A percentile compares a stretch with the other conserved stretches of the same genome.
Evolutionary conservation across 495 filamentous ascomycete species (phyloP).

Genomic region (Antarctomyces pellizariae): DNA sequence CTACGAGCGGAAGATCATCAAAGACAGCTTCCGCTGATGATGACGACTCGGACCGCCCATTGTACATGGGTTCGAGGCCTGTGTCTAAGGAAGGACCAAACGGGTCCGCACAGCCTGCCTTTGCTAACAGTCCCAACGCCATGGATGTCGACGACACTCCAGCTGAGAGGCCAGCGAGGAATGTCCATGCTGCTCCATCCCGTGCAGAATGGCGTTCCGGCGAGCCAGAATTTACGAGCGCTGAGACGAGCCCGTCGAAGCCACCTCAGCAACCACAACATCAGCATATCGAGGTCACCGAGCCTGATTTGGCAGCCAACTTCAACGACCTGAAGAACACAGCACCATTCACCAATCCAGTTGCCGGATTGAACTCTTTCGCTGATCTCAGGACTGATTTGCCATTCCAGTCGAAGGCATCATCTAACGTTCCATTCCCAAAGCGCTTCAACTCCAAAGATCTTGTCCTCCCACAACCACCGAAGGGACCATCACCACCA

Average conservation of each 20-base stretch:
- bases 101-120: conserved; percentile 3
- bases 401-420: conserved; percentile 46
- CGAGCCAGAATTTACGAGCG: conserved; percentile 7
- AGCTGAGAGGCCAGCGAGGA: conserved; percentile 15
- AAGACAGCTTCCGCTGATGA: conserved; percentile 24
- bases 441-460: conserved; percentile 12
- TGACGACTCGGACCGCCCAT: conserved; percentile 14
- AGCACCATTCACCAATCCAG: conserved; percentile 33
- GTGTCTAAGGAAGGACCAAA: conserved; percentile 1
- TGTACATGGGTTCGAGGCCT: conserved; percentile 1
- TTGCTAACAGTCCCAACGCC: conserved; percentile 19
- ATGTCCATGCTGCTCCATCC: conserved; percentile 22
- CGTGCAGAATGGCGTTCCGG: conserved; percentile 26
- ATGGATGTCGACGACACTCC: conserved; percentile 32
- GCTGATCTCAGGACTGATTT: conserved; percentile 41
- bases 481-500: conserved; percentile 26
- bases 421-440: conserved; percentile 19
- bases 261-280: conserved; percentile 8
- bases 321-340: conserved; percentile 42
- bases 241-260: conserved; percentile 12
- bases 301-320: conserved; percentile 22
- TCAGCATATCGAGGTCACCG: conserved; percentile 9
- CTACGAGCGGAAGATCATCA: conserved; percentile 6
- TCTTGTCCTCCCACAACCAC: conserved; percentile 36
- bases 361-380: conserved; percentile 35